Evolutionary conservation across 2,329 filamentous ascomycete species (phyloP), one percentile per base, ranked within the genome.

Genomic region (Elsinoe batatas): DNA sequence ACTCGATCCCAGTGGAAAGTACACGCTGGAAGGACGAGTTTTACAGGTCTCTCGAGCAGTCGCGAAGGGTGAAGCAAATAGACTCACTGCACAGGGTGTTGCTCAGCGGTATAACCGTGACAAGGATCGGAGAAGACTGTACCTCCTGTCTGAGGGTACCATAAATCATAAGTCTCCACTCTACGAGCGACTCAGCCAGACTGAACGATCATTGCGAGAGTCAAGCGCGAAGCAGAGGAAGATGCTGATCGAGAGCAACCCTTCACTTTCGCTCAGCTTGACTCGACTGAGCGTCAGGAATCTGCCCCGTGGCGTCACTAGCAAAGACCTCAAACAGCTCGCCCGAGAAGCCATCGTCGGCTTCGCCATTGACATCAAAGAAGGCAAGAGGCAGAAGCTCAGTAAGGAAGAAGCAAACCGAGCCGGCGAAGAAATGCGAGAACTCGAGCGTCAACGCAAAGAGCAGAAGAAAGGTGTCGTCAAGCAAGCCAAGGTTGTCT

Each of bases 221-320:
- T 82, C 89, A 56, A 95, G 89, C 64, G 81, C 82, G 26, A 87
- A 84, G 63, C 91, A 97, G 72, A 85, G 93, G 51, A 91, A 93
- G 74, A 87, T 85, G 63, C 79, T 96, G 58, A 89, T 98, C 63
- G 87, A 96, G 73, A 83, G 80, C 69, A 98, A 98, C 69, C 91
- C 93, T 0, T 86, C 84, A 49, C 77, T 98, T 33, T 88, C 96
- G 69, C 72, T 98, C 54, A 93, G 87, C 69, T 76, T 98, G 53
- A 95, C 90, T 6, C 87, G 93, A 64, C 81, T 98, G 32, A 91
- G 91, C 1, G 76, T 98, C 56, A 88, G 93, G 63, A 98, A 98
- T 67, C 79, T 98, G 4, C 93, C 93, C 2, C 83, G 87, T 60
- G 83, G 85, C 66, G 77, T 96, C 60, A 84, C 80, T 20, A 87